These are phyloP conservation scores for Melaleuca quinquenervia DNA, from an alignment of 345 rosid species.

Conservation along the genomic window DNA sequence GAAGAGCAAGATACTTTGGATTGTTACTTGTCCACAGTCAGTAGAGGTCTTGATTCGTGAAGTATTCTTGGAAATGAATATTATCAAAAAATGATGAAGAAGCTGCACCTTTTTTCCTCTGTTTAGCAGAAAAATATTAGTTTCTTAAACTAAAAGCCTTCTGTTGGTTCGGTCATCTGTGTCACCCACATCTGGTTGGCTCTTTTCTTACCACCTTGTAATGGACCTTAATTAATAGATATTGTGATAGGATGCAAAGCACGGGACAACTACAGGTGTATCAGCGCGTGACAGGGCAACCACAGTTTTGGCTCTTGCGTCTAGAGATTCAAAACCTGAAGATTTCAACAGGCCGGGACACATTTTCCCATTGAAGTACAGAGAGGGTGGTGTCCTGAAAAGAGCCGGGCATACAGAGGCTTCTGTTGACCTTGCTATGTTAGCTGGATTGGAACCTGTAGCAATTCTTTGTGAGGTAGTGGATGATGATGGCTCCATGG, in stretches of 20 bases:
- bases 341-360: background rate
- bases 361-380: too few relatives aligned
- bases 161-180: too few relatives aligned
- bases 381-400: constrained; percentile 16
- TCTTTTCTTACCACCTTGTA: rapidly evolving
- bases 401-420: constrained; percentile 93
- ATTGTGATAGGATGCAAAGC: constrained; percentile 51
- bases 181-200: too few relatives aligned
- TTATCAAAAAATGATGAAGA: background rate
- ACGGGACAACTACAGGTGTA: constrained; percentile 73
- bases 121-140: rapidly evolving
- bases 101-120: rapidly evolving
- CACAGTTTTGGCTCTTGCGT: background rate
- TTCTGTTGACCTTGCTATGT: constrained; percentile 65
- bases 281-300: too few relatives aligned
- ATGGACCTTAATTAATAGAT: too few relatives aligned
- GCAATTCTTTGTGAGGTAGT: constrained; percentile 70
- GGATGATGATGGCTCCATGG: constrained; percentile 94
- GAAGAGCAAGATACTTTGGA: background rate
- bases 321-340: background rate
- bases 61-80: background rate
- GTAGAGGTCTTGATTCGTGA: background rate
- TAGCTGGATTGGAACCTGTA: constrained; percentile 70
- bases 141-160: too few relatives aligned
- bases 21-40: background rate